Percentiles rank a stretch among this genome's conserved stretches.
phyloP scores from a whole-genome alignment of 306 rosid genomes.

The Erythrophleum fordii region DNA sequence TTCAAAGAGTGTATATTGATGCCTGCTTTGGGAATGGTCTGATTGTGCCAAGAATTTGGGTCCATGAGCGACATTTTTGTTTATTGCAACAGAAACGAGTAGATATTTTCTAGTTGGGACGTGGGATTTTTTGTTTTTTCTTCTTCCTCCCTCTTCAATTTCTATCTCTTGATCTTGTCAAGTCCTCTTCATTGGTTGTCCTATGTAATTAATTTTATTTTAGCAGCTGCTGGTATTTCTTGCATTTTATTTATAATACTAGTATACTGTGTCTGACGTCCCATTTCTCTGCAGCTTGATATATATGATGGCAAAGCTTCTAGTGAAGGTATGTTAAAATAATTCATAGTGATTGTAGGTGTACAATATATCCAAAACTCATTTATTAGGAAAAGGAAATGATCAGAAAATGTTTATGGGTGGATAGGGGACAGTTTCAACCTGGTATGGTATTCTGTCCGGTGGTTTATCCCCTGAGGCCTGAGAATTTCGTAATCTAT shows the following conservation, averaged over 20 bases:
- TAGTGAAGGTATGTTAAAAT: conserved; percentile 71
- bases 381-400: background rate
- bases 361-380: background rate
- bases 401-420: background rate
- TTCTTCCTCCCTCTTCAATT: background rate
- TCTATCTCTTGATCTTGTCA: background rate
- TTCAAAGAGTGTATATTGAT: background rate
- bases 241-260: conserved; percentile 6
- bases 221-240: background rate
- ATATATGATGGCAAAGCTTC: conserved; percentile 80
- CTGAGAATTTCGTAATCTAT: conserved; percentile 9
- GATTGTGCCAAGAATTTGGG: background rate
- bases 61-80: background rate
- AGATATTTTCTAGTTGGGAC: background rate
- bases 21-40: background rate
- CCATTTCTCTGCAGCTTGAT: conserved; percentile 73
- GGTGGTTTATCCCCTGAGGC: background rate
- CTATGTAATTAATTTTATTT: background rate
- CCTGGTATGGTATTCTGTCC: background rate
- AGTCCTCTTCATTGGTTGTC: conserved; percentile 9
- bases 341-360: conserved; percentile 7
- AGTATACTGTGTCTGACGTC: conserved; percentile 28
- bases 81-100: conserved; percentile 6
- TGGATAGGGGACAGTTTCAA: background rate
- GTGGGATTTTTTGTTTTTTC: background rate